A percentile compares a stretch with the other conserved stretches of the same genome.
Conservation (phyloP, 2,329 filamentous ascomycete genomes). For the Coleophoma eucalyptorum region DNA sequence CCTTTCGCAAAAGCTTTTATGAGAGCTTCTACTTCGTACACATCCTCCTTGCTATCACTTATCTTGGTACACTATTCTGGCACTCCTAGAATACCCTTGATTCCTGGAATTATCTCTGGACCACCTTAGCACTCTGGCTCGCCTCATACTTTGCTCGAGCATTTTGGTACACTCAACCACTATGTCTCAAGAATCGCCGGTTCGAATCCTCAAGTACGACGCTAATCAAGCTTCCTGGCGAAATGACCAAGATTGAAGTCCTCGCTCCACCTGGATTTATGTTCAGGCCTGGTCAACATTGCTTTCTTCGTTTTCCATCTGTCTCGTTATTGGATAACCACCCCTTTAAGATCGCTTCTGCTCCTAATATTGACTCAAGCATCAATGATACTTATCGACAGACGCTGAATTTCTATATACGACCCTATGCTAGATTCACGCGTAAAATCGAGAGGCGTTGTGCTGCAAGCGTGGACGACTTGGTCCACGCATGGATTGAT, state of each 20-base stretch:
- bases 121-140: constrained; percentile 57
- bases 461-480: neutral
- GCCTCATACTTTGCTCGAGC: constrained; percentile 48
- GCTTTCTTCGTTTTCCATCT: constrained; percentile 32
- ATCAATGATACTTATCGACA: constrained; percentile 3
- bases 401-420: constrained; percentile 19
- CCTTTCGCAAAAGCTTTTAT: constrained; percentile 40
- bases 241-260: constrained; percentile 19
- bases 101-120: constrained; percentile 62
- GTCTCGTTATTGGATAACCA: constrained; percentile 21
- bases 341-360: constrained; percentile 27
- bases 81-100: constrained; percentile 62
- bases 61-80: constrained; percentile 63
- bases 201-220: constrained; percentile 1
- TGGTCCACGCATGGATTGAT: constrained; percentile 19
- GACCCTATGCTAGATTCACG: constrained; percentile 23
- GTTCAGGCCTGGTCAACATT: constrained; percentile 55
- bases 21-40: constrained; percentile 61
- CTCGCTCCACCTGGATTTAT: constrained; percentile 11
- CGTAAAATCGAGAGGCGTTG: neutral
- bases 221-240: constrained; percentile 8
- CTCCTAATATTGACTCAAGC: neutral
- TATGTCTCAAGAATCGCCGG: constrained; percentile 33
- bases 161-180: constrained; percentile 27
- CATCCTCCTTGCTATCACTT: constrained; percentile 54